These are phyloP conservation scores for Gnomoniopsis smithogilvyi DNA, from an alignment of 2,329 filamentous ascomycete genomes.

Conservation along the genomic window DNA sequence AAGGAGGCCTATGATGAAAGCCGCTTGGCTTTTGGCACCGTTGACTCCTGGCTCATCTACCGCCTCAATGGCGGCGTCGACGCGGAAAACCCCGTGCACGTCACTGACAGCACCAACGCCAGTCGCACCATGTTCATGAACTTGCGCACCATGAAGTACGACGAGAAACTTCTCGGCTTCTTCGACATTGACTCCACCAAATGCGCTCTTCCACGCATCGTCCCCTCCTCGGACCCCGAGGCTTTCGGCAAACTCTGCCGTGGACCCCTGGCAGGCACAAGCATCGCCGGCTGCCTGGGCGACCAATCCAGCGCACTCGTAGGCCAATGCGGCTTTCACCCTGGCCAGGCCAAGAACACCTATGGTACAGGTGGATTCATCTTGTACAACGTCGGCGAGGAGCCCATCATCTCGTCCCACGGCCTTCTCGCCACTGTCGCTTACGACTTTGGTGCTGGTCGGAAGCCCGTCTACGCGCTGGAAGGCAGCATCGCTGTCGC, in stretches of 20 bases:
- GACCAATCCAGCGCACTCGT: constrained; percentile 86
- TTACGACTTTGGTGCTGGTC: constrained; percentile 68
- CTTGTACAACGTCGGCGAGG: constrained; percentile 81
- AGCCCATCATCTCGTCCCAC: constrained; percentile 80
- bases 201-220: constrained; percentile 75
- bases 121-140: constrained; percentile 96
- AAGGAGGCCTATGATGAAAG: constrained; percentile 72
- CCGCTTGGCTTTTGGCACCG: constrained; percentile 77
- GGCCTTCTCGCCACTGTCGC: constrained; percentile 84
- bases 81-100: constrained; percentile 59
- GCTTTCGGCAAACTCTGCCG: constrained; percentile 66
- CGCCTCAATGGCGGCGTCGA: constrained; percentile 72
- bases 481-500: constrained; percentile 83
- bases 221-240: constrained; percentile 71
- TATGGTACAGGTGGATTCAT: constrained; percentile 90
- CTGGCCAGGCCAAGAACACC: constrained; percentile 84
- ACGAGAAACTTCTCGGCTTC: constrained; percentile 72
- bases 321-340: constrained; percentile 78
- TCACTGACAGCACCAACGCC: constrained; percentile 85
- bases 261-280: constrained; percentile 66
- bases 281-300: constrained; percentile 79
- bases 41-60: constrained; percentile 87
- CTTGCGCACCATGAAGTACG: constrained; percentile 75
- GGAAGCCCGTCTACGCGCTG: constrained; percentile 69
- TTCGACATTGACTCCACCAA: constrained; percentile 70